Conservation (phyloP, 2,329 filamentous ascomycete genomes). For the Cladobotryum mycophilum region DNA sequence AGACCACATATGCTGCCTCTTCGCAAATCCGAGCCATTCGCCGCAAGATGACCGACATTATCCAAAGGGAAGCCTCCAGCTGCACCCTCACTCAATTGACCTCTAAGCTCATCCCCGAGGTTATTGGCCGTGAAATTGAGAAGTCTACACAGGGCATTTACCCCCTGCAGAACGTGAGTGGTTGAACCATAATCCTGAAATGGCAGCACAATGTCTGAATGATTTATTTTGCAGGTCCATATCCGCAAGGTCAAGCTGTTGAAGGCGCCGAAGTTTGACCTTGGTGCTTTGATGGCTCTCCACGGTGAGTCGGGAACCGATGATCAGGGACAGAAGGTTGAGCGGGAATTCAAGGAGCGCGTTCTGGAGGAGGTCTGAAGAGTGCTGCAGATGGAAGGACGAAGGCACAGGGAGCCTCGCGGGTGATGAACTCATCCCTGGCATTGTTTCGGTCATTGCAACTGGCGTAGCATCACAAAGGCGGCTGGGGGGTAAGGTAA, state of each 20-base stretch:
- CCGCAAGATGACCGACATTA: constrained; percentile 99
- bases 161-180: constrained; percentile 91
- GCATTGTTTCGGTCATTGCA: constrained; percentile 38
- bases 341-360: constrained; percentile 98
- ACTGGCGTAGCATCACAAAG: constrained; percentile 39
- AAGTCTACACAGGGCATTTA: constrained; percentile 99
- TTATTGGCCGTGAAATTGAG: constrained; percentile 99
- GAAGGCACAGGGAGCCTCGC: constrained; percentile 26
- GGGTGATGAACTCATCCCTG: constrained; percentile 29
- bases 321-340: constrained; percentile 96
- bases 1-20: constrained; percentile 96
- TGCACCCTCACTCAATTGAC: constrained; percentile 95
- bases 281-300: constrained; percentile 89
- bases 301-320: constrained; percentile 96
- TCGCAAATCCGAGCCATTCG: constrained; percentile 97
- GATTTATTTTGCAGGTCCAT: constrained; percentile 66
- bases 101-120: constrained; percentile 98
- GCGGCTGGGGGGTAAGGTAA: constrained; percentile 35
- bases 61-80: constrained; percentile 87
- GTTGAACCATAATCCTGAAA: background rate
- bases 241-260: constrained; percentile 99
- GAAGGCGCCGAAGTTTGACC: constrained; percentile 98
- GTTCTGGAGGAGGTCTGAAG: constrained; percentile 90
- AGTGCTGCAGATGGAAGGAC: constrained; percentile 23
- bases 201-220: background rate